Conservation (phyloP, 2,329 filamentous ascomycete genomes). For the Colletotrichum limetticola region DNA sequence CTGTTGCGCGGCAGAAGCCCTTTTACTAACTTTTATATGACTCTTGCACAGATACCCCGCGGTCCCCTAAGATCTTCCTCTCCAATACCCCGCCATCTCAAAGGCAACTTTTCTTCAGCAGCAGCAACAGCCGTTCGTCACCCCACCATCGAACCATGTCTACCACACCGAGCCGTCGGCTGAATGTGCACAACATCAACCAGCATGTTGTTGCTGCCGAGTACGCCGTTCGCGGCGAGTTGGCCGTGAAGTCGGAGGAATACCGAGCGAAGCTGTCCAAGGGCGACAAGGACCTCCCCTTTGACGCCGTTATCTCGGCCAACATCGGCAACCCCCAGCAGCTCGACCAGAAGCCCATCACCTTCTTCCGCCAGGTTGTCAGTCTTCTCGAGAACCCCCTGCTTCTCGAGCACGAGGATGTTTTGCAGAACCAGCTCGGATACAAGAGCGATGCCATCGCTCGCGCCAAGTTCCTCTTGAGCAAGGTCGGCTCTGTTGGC, state of each 20-base stretch:
- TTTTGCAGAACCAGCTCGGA: slow-evolving; percentile 78
- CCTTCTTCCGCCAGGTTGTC: slow-evolving; percentile 97
- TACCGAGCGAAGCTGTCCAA: slow-evolving; percentile 80
- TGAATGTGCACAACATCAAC: slow-evolving; percentile 92
- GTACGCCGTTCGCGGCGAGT: slow-evolving; percentile 96
- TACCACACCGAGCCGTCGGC: slow-evolving; percentile 51
- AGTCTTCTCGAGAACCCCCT: slow-evolving; percentile 91
- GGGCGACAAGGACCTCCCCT: slow-evolving; percentile 74
- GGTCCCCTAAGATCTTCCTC: slow-evolving; percentile 26
- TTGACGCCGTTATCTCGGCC: slow-evolving; percentile 91
- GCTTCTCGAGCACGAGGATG: slow-evolving; percentile 84
- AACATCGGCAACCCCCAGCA: slow-evolving; percentile 99
- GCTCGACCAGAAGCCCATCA: slow-evolving; percentile 98
- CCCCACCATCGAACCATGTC: slow-evolving; percentile 46
- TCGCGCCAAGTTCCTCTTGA: slow-evolving; percentile 82
- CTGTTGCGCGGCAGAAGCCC: slow-evolving; percentile 25
- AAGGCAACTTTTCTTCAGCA: slow-evolving; percentile 34
- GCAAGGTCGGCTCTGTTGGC: slow-evolving; percentile 88
- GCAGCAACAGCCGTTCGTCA: slow-evolving; percentile 28
- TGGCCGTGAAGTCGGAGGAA: slow-evolving; percentile 92
- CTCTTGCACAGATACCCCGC: slow-evolving; percentile 36
- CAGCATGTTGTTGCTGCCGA: slow-evolving; percentile 86
- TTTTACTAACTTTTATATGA: slow-evolving; percentile 35
- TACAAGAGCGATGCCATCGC: slow-evolving; percentile 93
- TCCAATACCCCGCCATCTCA: slow-evolving; percentile 35